Evolutionary conservation across 192 early-diverging fungal species (phyloP).

Genomic region (Chytriomyces sp.): DNA sequence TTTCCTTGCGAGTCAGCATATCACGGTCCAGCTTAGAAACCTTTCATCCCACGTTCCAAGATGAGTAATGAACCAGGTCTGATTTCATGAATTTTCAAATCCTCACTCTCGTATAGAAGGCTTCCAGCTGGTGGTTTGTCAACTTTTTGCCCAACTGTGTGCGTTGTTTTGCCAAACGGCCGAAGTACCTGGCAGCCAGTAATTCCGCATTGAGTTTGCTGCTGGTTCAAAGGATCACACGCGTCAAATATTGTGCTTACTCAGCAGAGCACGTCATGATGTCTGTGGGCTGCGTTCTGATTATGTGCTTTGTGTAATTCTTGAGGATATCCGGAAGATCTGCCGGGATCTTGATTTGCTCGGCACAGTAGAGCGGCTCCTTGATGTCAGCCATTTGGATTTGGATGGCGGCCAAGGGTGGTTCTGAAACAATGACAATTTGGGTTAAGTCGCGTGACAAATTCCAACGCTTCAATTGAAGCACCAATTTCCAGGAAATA

Average conservation of each 20-base stretch:
- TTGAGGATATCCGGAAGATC: conserved; percentile 57
- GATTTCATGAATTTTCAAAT: neutral
- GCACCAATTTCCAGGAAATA: too few relatives aligned
- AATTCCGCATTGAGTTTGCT: neutral
- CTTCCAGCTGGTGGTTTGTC: conserved; percentile 45
- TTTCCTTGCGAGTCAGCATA: conserved; percentile 18
- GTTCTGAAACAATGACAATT: too few relatives aligned
- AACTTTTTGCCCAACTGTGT: conserved; percentile 30
- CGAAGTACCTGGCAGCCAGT: conserved; percentile 43
- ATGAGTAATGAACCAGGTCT: neutral
- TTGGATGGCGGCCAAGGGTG: too few relatives aligned
- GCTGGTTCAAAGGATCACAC: neutral
- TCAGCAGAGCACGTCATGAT: conserved; percentile 47
- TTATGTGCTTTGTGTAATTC: conserved; percentile 57
- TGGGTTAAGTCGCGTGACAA: too few relatives aligned
- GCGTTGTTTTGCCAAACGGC: conserved; percentile 40
- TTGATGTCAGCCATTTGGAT: conserved; percentile 26
- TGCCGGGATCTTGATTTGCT: conserved; percentile 59
- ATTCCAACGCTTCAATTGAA: too few relatives aligned
- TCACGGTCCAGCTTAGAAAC: conserved; percentile 16
- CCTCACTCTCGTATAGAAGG: conserved; percentile 47
- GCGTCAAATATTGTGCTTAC: conserved; percentile 29
- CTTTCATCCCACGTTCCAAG: neutral
- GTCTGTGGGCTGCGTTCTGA: conserved; percentile 49
- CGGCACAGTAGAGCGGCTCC: conserved; percentile 51